Base-by-base conservation (phyloP, 768 basidiomycete genomes). In the Cyclocybe cylindracea region DNA sequence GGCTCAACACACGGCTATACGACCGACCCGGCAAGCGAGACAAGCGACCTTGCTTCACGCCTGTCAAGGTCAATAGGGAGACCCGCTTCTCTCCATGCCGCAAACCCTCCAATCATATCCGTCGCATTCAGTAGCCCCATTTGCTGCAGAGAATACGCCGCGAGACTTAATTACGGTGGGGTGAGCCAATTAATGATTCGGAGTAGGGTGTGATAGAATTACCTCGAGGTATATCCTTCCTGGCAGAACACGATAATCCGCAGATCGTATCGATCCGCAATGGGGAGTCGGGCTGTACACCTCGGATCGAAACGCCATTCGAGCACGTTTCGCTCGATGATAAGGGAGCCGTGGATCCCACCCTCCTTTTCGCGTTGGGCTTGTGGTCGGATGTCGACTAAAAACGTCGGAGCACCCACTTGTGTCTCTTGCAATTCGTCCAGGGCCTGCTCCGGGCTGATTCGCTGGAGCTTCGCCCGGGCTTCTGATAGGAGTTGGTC, bases 291-390 rank as follows among this genome's bases (percentile, higher is more conserved):
- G 10, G 78, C 72, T 5, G 78, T 72, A 57, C 71, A 76, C 49
- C 87, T 75, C 4, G 89, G 90, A 66, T 92, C 89, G 57, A 92
- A 85, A 18, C 82, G 78, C 87, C 88, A 90, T 65, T 92, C 90
- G 47, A 92, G 75, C 5, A 84, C 79, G 61, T 88, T 91, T 18
- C 89, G 78, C 60, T 91, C 89, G 51, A 91, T 79, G 48, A 87
- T 70, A 49, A 91, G 69, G n/a, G 88, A 78, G 0, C 89, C 87
- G 7, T 74, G 74, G 48, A 91, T 85, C 0, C 70, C 75, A 0
- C 90, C 90, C 32, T 79, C 70, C 42, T 63, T 64, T 5, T 74
- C 73, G 11, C 90, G 78, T 64, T 89, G 81, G 5, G 74, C 76
- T 36, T 74, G 78, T 0, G 88, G 80, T 6, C 90, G 83, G 46